Evolutionary conservation across 148 eudicot genomes (phyloP), one percentile per base, ranked within the genome.

Genomic region (Chenopodium suecicum): DNA sequence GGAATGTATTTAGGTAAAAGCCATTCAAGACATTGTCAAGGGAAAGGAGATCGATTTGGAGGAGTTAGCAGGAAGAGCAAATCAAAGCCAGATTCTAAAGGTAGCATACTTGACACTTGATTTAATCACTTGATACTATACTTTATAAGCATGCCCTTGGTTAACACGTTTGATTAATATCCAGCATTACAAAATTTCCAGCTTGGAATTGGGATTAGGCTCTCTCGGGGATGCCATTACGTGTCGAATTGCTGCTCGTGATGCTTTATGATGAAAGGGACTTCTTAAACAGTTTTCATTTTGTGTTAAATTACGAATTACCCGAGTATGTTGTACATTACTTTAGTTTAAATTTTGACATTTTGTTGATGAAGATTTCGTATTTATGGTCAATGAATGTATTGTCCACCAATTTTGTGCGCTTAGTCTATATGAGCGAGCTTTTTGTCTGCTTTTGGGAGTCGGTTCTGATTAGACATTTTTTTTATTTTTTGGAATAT

Each of bases 231-330:
- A 95, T 84, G 96, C 98, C 56, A 92, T 93, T 83, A 85, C 90
- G 46, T 93, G 98, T 88, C 87, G 98, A 73, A 91, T 95, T 87
- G 98, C 98, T 81, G 90, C 92, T 66, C 91, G 98, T 12, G 98
- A 93, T 85, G 92, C 98, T n/a, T 86, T 95, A 74, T 95, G 72
- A 86, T 50, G 71, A 81, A 81, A 50, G 70, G 69, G 75, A 44
- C 31, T 22, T 3, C 6, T 56, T 16, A 17, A 56, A 62, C 8
- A 27, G 25, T 62, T 62, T 62, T 62, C 27, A 56, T 56, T 14
- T 56, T 56, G 62, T 56, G 22, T 17, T 56, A 56, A 10, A 10
- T 0, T 52, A 56, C 19, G 16, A 27, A 27, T 27, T 54, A 54
- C 4, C 1, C 1, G 60, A 54, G 60, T 54, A 54, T 16, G 12